Conservation (phyloP, 768 basidiomycete genomes). For the Melanogaster broomeanus region DNA sequence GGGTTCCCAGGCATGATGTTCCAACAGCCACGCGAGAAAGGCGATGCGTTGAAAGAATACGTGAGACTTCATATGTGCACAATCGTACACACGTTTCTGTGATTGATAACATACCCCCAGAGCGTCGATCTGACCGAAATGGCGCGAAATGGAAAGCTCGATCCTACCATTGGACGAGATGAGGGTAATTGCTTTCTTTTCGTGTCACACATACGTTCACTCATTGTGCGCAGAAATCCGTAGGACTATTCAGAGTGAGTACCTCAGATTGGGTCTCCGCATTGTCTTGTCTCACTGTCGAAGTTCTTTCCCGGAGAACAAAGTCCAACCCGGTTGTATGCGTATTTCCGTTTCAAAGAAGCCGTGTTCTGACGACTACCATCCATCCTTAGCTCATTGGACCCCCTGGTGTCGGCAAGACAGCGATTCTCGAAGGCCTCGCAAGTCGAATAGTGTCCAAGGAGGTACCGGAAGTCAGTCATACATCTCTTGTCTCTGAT, state of each 20-base stretch:
- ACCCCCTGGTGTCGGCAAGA: conserved; percentile 91
- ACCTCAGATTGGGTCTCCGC: neutral
- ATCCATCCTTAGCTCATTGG: conserved; percentile 60
- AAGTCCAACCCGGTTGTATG: conserved; percentile 90
- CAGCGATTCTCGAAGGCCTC: conserved; percentile 88
- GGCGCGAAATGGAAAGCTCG: conserved; percentile 82
- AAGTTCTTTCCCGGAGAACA: conserved; percentile 83
- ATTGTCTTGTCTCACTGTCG: neutral
- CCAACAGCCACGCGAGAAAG: conserved; percentile 69
- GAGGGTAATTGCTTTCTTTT: conserved; percentile 50
- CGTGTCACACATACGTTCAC: neutral
- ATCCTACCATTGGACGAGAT: conserved; percentile 88
- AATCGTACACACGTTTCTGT: conserved; percentile 15
- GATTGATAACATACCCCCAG: conserved; percentile 36
- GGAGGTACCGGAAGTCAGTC: conserved; percentile 84
- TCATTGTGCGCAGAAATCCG: conserved; percentile 64
- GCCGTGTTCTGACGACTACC: neutral
- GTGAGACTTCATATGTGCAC: conserved; percentile 45
- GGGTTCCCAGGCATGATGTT: conserved; percentile 59
- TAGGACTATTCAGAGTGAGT: conserved; percentile 85
- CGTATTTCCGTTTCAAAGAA: conserved; percentile 1
- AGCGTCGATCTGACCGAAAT: conserved; percentile 84
- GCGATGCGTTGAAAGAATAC: conserved; percentile 84
- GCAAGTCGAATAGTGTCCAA: conserved; percentile 84
- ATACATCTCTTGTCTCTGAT: neutral